Conservation (phyloP, 768 basidiomycete species). For the Chalciporus piperatus region DNA sequence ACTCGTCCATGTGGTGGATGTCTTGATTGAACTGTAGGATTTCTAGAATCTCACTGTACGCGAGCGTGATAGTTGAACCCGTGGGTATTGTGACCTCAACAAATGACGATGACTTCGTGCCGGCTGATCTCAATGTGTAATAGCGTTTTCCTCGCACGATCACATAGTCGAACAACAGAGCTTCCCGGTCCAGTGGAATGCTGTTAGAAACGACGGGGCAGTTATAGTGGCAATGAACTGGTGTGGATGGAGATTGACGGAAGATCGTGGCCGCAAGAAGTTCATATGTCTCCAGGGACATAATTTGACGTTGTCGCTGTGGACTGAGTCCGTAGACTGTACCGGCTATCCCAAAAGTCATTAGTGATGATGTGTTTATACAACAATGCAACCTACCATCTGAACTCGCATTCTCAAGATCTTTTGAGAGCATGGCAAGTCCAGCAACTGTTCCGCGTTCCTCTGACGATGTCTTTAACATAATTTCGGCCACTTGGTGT, state of each 20-base stretch:
- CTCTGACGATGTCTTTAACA: slow-evolving; percentile 11
- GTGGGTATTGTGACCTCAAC: background rate
- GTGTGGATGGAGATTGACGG: background rate
- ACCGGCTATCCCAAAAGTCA: background rate
- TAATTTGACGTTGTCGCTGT: background rate
- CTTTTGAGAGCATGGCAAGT: slow-evolving; percentile 11
- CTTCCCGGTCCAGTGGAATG: background rate
- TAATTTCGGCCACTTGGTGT: background rate
- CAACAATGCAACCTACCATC: slow-evolving; percentile 17
- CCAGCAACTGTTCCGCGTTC: slow-evolving; percentile 11
- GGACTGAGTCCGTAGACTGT: slow-evolving; percentile 2
- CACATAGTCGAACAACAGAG: slow-evolving; percentile 4
- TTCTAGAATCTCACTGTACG: background rate
- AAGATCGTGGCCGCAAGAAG: background rate
- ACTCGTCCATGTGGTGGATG: background rate
- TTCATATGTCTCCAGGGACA: background rate
- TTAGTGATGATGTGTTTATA: background rate
- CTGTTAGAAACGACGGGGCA: background rate
- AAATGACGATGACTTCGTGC: background rate
- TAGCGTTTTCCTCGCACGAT: background rate
- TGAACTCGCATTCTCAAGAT: slow-evolving; percentile 19
- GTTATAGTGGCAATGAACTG: background rate
- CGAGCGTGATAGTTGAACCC: background rate
- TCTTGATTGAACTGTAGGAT: background rate
- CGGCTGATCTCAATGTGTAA: background rate